Evolutionary conservation across 768 basidiomycete genomes (phyloP).

Genomic region (Suillus lakei): DNA sequence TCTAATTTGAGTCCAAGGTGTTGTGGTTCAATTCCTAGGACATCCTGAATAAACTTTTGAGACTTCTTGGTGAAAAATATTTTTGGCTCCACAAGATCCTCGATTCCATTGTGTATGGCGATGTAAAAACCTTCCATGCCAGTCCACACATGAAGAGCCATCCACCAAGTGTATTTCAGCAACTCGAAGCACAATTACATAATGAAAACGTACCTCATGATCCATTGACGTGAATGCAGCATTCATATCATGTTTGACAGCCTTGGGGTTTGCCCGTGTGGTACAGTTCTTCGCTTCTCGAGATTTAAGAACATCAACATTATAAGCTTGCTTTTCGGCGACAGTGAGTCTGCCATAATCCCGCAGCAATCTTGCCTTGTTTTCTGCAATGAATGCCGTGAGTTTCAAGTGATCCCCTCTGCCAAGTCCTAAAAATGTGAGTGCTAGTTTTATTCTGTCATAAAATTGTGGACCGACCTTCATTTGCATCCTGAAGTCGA

Average conservation of each 20-base stretch:
- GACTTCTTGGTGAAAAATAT: slow-evolving; percentile 12
- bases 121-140: slow-evolving; percentile 14
- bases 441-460: too few relatives aligned
- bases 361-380: not conserved
- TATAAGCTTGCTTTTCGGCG: not conserved
- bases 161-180: slow-evolving; percentile 9
- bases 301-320: not conserved
- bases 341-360: not conserved
- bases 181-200: too few relatives aligned
- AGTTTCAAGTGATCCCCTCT: not conserved
- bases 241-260: not conserved
- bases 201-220: slow-evolving; percentile 4
- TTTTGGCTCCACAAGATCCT: slow-evolving; percentile 10
- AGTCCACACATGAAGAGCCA: not conserved
- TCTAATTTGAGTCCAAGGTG: slow-evolving; percentile 7
- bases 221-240: slow-evolving; percentile 9
- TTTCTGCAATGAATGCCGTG: not conserved
- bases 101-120: not conserved
- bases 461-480: not conserved
- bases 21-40: slow-evolving; percentile 10
- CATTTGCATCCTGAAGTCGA: not conserved
- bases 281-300: not conserved
- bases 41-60: slow-evolving; percentile 3
- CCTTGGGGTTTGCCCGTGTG: slow-evolving; percentile 5
- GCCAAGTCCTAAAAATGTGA: not conserved